These are phyloP conservation scores for Leptographium lundbergii DNA, from an alignment of 2,329 filamentous ascomycete genomes.

Conservation along the genomic window DNA sequence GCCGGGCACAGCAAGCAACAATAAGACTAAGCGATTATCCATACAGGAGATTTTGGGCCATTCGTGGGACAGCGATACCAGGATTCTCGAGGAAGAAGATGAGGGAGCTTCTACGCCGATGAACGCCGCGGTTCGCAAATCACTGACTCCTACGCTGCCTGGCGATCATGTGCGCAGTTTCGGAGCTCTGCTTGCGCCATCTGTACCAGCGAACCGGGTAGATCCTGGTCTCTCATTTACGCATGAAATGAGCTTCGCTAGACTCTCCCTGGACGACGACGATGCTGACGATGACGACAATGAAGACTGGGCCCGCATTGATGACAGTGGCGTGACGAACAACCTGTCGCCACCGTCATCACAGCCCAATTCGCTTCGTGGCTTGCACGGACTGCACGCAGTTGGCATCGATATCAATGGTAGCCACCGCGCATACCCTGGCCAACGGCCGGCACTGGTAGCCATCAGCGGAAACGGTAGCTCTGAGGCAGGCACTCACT, in stretches of 20 bases:
- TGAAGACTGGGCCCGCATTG: conserved; percentile 49
- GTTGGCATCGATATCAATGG: not conserved
- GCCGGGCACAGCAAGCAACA: conserved; percentile 40
- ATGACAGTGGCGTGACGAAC: conserved; percentile 39
- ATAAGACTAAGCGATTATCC: conserved; percentile 41
- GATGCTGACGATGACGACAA: conserved; percentile 53
- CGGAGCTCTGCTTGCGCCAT: not conserved
- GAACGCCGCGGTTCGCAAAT: conserved; percentile 12
- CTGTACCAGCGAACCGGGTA: not conserved
- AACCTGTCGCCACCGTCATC: conserved; percentile 47
- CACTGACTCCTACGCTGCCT: not conserved
- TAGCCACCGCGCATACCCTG: conserved; percentile 31
- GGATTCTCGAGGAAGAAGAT: conserved; percentile 53
- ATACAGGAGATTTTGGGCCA: conserved; percentile 46
- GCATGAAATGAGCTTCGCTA: conserved; percentile 27
- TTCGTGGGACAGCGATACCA: conserved; percentile 40
- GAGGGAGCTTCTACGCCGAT: conserved; percentile 42
- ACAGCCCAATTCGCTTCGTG: conserved; percentile 24
- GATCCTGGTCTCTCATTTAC: conserved; percentile 19
- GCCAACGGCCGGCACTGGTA: conserved; percentile 40
- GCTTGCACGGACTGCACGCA: not conserved
- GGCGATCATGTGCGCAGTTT: not conserved
- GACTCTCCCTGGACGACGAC: conserved; percentile 47
- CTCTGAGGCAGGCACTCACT: conserved; percentile 22
- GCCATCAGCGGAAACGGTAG: conserved; percentile 36